phyloP scores from a whole-genome alignment of 2,329 filamentous ascomycete species.

The Trichoderma afroharzianum region DNA sequence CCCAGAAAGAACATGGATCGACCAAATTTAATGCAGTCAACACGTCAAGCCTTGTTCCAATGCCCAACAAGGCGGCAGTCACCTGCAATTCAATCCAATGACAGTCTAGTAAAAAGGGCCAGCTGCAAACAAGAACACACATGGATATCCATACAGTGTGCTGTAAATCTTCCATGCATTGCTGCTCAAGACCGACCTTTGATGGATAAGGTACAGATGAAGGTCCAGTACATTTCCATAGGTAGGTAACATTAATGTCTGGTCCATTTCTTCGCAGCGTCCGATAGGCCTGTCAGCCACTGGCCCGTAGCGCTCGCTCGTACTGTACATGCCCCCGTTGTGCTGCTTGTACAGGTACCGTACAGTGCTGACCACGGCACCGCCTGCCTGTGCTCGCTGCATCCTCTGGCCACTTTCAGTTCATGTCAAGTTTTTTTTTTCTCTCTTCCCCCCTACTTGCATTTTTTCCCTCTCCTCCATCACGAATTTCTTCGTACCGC shows the following conservation, averaged over 20 bases:
- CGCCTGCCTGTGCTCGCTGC: slow-evolving; percentile 6
- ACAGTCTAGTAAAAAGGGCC: too few species aligned
- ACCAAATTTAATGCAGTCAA: not conserved
- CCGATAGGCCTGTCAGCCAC: not conserved
- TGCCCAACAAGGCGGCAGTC: not conserved
- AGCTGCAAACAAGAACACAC: not conserved
- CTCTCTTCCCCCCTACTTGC: slow-evolving; percentile 1
- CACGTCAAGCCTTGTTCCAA: too few species aligned
- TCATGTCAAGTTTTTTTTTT: not conserved
- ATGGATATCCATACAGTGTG: slow-evolving; percentile 7
- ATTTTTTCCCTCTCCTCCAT: not conserved
- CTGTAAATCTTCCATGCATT: not conserved
- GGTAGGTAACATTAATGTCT: too few species aligned
- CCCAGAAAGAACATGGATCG: not conserved
- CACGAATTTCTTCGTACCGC: slow-evolving; percentile 1
- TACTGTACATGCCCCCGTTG: not conserved
- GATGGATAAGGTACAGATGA: not conserved
- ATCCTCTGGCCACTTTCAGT: slow-evolving; percentile 5
- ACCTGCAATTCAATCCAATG: not conserved
- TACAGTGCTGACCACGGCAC: slow-evolving; percentile 11
- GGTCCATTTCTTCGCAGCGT: not conserved
- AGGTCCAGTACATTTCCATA: not conserved
- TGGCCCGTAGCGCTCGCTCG: not conserved
- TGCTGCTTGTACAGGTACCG: not conserved
- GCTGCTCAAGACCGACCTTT: not conserved